A percentile compares a stretch with the other conserved stretches of the same genome.
Evolutionary conservation across 1,284 basidiomycete species (phyloP).

Genomic region (Cerrena zonata): DNA sequence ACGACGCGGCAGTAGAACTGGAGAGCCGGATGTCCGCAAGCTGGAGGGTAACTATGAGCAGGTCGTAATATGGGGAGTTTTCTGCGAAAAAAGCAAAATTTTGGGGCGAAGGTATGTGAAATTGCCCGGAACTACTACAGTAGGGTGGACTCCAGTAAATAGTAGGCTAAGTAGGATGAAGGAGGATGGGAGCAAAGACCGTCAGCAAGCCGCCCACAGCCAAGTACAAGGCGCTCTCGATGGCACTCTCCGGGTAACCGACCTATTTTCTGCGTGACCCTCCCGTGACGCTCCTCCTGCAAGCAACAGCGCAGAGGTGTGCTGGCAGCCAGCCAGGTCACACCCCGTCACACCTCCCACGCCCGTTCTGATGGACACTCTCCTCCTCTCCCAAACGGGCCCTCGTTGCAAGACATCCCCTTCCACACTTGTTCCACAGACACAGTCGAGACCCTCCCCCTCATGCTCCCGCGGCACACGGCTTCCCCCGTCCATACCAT

Average conservation of each 20-base stretch:
- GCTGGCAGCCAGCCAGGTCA: background rate
- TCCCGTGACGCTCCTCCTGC: background rate
- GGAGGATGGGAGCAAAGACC: constrained; percentile 38
- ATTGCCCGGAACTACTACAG: constrained; percentile 35
- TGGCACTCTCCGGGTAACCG: constrained; percentile 32
- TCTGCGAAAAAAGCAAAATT: constrained; percentile 29
- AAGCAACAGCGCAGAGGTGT: background rate
- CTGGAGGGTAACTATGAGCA: constrained; percentile 44
- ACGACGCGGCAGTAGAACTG: constrained; percentile 24
- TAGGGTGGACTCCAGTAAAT: constrained; percentile 36
- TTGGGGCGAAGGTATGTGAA: constrained; percentile 36
- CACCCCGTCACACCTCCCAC: constrained; percentile 2
- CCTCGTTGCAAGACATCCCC: background rate
- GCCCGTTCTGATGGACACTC: background rate
- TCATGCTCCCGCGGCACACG: background rate
- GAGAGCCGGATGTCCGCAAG: constrained; percentile 32
- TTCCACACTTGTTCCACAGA: background rate
- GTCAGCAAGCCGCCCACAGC: constrained; percentile 20
- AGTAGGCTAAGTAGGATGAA: constrained; percentile 44
- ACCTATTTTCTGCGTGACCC: constrained; percentile 16
- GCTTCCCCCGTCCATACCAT: background rate
- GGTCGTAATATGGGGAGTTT: constrained; percentile 35
- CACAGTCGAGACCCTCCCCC: background rate
- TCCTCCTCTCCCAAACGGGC: background rate
- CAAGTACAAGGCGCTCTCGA: too few relatives aligned